Evolutionary conservation across 768 basidiomycete genomes (phyloP), one percentile per base, ranked within the genome.

Genomic region (Macrocybe gigantea): DNA sequence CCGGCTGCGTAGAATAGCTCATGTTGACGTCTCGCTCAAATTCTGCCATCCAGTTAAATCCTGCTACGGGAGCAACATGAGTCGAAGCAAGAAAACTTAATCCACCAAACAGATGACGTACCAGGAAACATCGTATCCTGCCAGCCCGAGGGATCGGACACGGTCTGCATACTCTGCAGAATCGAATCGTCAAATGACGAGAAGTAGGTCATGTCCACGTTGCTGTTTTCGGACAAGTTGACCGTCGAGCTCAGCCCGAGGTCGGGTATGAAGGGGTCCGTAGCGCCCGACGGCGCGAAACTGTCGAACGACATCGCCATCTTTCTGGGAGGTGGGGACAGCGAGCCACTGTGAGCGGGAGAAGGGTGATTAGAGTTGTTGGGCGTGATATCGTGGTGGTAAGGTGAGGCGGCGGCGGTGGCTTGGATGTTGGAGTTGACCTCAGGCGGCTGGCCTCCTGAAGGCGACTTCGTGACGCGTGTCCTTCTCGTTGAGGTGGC

Each of bases 151-250:
- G 77, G 73, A 57, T 82, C 75, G 11, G 72, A 66, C 56, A 85
- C 59, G 31, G 78, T 73, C 54, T 82, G 79, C 57, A 83, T 75
- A 22, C 79, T 79, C 45, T 82, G 76, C 60, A 85, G 55, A 29
- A 85, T 74, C 36, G 79, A 78, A 12, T 70, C 65, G 54, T 85
- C 80, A 54, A 80, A 81, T 2, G 74, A 72, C 64, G 80, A 78
- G 54, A 77, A 72, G 3, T 74, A 64, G 1, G 67, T 56, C 49
- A 67, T 58, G 51, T 56, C 60, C 31, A 57, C 40, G 12, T 55
- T 39, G 8, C 56, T 58, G n/a, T 56, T 55, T 5, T 54, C 34
- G 41, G 55, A 48, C 41, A 60, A 44, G 5, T 42, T 57, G 14
- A 60, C 37, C 22, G 49, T 47, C 15, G 56, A 56, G 1, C 48